Base-by-base conservation (phyloP, 2,329 filamentous ascomycete genomes). In the Anisogramma anomala region DNA sequence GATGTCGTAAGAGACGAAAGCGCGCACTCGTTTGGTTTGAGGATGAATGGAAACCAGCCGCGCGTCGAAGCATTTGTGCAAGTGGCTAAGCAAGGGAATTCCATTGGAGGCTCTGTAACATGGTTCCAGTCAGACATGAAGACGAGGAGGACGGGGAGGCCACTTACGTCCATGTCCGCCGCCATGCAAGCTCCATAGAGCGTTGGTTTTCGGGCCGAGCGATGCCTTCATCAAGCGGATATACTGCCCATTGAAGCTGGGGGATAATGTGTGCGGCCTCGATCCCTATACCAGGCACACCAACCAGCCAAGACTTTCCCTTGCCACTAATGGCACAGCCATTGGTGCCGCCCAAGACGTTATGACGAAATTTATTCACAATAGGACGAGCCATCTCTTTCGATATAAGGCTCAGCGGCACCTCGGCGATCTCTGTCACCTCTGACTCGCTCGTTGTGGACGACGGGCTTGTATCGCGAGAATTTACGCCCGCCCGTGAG, bases 11-110 rank as follows among this genome's bases (percentile, higher is more conserved):
- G 43, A 43, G 4, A 52, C 43, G 27, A 52, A 53, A 9, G 41
- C 49, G 6, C 50, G 50, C 2, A 54, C 43, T 6, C 27, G 43
- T 1, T 41, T 13, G 0, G 52, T 52, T 1, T 45, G 33, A 1
- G 50, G 53, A 34, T 55, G 48, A 3, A 55, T 53, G 1, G 53
- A 53, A 11, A 54, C 46, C 0, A 52, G 36, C 0, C 52, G 39
- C 0, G 42, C 40, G 20, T 52, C 49, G 11, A 53, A 52, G 2
- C 47, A 38, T 26, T 52, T 41, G 26, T 50, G 48, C 1, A 52
- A 38, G 30, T 52, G 46, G 9, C 35, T 50, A 2, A 47, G 13
- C 3, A 53, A 17, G 2, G 50, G 33, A 3, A 52, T 34, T 9
- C 49, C 48, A 31, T 54, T 50, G 1, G 19, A 20, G 9, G 34